A percentile compares a stretch with the other conserved stretches of the same genome.
phyloP scores from a whole-genome alignment of 208 protist species.

The Balamuthia mandrillaris region DNA sequence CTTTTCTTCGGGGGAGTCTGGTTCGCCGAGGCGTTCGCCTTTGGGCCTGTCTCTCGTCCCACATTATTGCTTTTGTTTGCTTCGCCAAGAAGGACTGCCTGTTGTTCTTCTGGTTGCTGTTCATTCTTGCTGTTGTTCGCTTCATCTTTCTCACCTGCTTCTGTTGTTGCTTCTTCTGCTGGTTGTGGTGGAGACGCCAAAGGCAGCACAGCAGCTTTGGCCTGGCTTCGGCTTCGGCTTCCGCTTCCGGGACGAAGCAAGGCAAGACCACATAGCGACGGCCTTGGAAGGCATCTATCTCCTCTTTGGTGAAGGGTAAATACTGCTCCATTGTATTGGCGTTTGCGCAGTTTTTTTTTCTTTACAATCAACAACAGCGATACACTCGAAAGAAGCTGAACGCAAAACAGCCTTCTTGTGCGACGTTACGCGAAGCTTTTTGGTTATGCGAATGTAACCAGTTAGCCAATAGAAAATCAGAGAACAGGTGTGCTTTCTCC shows the following conservation, averaged over 20 bases:
- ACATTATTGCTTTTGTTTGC: too few relatives aligned
- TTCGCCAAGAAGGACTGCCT: too few relatives aligned
- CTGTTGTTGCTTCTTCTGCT: too few relatives aligned
- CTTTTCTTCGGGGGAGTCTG: too few relatives aligned
- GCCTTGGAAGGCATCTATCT: background rate
- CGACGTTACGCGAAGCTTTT: background rate
- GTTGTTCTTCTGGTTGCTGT: too few relatives aligned
- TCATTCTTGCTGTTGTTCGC: too few relatives aligned
- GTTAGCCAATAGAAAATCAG: background rate
- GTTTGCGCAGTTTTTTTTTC: background rate
- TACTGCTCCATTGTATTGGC: background rate
- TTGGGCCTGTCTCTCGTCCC: too few relatives aligned
- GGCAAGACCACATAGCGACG: background rate
- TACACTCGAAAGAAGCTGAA: slow-evolving; percentile 35
- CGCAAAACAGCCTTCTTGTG: slow-evolving; percentile 31
- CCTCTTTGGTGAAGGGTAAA: background rate
- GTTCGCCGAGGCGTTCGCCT: too few relatives aligned
- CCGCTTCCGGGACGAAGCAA: background rate
- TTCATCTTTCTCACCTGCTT: too few relatives aligned
- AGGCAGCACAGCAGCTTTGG: too few relatives aligned
- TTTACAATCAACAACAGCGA: slow-evolving; percentile 19
- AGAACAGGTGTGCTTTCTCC: background rate
- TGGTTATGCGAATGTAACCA: background rate
- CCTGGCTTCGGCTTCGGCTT: slow-evolving; percentile 27
- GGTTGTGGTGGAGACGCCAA: too few relatives aligned